phyloP scores from a whole-genome alignment of 1,139 yeast species.

The Pichia sp. region DNA sequence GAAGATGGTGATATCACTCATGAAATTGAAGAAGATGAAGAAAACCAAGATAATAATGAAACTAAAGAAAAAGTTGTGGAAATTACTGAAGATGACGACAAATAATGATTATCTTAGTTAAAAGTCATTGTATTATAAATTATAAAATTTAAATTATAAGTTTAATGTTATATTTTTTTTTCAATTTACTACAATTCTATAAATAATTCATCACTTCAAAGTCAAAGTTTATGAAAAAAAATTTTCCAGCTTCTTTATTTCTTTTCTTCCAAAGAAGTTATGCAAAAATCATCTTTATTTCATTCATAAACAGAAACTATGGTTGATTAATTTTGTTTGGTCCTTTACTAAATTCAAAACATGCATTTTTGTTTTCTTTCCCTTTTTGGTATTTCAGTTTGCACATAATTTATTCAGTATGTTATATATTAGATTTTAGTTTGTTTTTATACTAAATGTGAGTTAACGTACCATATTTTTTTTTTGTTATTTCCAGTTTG shows the following conservation, averaged over 20 bases:
- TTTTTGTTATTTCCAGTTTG: not conserved
- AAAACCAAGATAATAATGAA: slow-evolving; percentile 16
- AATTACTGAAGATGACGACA: slow-evolving; percentile 10
- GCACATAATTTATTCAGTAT: slow-evolving; percentile 4
- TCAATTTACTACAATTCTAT: too few species aligned
- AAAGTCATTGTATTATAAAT: not conserved
- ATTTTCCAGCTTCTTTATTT: too few species aligned
- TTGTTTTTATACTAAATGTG: too few species aligned
- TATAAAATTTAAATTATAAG: too few species aligned
- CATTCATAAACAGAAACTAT: not conserved
- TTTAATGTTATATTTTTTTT: too few species aligned
- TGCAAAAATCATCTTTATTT: not conserved
- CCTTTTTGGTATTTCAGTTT: not conserved
- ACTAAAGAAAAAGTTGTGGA: slow-evolving; percentile 23
- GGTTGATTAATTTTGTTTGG: slow-evolving; percentile 4
- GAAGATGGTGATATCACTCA: slow-evolving; percentile 25
- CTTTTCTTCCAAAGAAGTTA: too few species aligned
- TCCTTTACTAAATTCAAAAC: slow-evolving; percentile 8
- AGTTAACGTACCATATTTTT: not conserved
- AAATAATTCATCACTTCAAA: not conserved
- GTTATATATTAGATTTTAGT: not conserved
- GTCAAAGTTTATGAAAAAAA: too few species aligned
- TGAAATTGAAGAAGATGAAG: slow-evolving; percentile 24
- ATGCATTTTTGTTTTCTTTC: slow-evolving; percentile 2
- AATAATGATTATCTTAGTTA: not conserved